phyloP scores from a whole-genome alignment of 2,329 filamentous ascomycete species.

The Arthrobotrys entomopaga region DNA sequence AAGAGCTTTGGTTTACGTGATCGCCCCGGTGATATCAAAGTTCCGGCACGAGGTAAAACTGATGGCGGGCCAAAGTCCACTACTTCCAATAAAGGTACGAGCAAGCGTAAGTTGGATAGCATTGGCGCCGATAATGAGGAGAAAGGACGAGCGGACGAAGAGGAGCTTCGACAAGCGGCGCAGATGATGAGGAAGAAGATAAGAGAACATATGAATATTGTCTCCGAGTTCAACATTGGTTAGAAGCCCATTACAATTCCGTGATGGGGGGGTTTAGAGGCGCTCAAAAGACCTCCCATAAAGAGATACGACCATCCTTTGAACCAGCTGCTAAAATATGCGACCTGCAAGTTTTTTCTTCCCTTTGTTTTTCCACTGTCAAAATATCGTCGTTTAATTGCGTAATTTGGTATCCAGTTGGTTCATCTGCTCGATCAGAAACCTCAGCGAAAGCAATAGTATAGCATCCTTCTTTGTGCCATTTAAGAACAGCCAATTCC shows the following conservation, averaged over 20 bases:
- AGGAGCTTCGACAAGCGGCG: constrained; percentile 60
- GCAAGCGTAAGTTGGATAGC: constrained; percentile 62
- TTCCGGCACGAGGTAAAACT: constrained; percentile 59
- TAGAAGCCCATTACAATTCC: constrained; percentile 59
- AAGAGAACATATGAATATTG: constrained; percentile 67
- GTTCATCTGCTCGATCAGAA: constrained; percentile 61
- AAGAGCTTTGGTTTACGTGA: constrained; percentile 94
- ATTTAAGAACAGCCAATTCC: constrained; percentile 90
- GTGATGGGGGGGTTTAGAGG: background rate
- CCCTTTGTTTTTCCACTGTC: constrained; percentile 6
- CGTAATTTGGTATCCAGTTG: constrained; percentile 30
- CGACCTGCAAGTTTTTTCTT: constrained; percentile 13
- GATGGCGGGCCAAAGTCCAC: constrained; percentile 62
- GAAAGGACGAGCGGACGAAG: constrained; percentile 58
- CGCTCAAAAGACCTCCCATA: constrained; percentile 88
- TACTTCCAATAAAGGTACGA: background rate
- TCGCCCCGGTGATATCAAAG: constrained; percentile 82
- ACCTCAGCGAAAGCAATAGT: constrained; percentile 73
- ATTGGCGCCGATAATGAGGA: constrained; percentile 60
- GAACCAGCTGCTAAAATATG: constrained; percentile 92
- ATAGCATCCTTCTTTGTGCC: constrained; percentile 91
- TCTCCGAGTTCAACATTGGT: constrained; percentile 76
- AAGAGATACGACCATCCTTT: constrained; percentile 92
- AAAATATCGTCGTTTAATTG: constrained; percentile 23
- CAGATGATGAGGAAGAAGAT: constrained; percentile 73